Evolutionary conservation across 768 basidiomycete species (phyloP).

Genomic region (Suillus hirtellus): DNA sequence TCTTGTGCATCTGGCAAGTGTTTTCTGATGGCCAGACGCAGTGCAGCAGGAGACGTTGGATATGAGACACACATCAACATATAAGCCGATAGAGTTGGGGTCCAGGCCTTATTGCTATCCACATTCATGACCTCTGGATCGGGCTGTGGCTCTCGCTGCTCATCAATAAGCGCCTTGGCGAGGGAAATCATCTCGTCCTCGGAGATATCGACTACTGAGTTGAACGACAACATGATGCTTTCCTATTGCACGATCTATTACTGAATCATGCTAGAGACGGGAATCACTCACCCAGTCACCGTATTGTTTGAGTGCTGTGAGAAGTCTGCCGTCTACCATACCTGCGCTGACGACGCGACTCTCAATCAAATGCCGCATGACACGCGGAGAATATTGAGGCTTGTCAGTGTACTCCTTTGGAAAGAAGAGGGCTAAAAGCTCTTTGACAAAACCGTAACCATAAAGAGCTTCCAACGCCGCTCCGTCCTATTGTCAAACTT

Average conservation of each 20-base stretch:
- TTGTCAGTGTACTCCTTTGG: constrained; percentile 33
- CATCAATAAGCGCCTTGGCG: constrained; percentile 45
- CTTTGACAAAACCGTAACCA: constrained; percentile 59
- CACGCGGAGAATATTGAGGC: constrained; percentile 53
- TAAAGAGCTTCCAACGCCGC: constrained; percentile 23
- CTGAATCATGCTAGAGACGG: background rate
- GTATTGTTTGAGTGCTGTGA: constrained; percentile 51
- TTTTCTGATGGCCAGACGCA: constrained; percentile 46
- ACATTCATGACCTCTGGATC: constrained; percentile 36
- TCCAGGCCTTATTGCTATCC: constrained; percentile 30
- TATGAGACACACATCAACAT: constrained; percentile 43
- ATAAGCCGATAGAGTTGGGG: constrained; percentile 38
- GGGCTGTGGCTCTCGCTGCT: constrained; percentile 31
- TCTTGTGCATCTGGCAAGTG: constrained; percentile 41
- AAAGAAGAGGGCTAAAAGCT: constrained; percentile 53
- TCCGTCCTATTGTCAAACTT: constrained; percentile 10
- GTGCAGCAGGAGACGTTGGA: constrained; percentile 36
- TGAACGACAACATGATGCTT: constrained; percentile 51
- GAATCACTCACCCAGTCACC: constrained; percentile 64
- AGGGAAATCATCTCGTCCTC: constrained; percentile 63
- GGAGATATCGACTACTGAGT: constrained; percentile 58
- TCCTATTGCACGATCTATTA: constrained; percentile 21
- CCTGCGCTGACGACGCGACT: constrained; percentile 53
- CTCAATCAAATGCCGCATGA: constrained; percentile 59
- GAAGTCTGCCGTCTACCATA: constrained; percentile 63